phyloP scores from a whole-genome alignment of 148 eudicot species.

The Vaccinium myrtillus region DNA sequence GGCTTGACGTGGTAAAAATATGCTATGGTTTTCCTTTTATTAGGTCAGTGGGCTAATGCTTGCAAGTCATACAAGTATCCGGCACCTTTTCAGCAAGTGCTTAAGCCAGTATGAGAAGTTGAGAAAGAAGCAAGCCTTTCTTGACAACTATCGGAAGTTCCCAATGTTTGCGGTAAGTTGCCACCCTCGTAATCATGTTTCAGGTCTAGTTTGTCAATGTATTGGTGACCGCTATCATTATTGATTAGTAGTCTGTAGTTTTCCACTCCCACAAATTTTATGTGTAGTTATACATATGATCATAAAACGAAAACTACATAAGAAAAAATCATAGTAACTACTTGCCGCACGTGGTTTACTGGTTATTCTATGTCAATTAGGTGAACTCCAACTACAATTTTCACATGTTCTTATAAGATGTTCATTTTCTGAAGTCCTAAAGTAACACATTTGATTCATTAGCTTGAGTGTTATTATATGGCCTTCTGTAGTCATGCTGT shows the following conservation, averaged over 20 bases:
- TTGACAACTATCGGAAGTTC: conserved; percentile 90
- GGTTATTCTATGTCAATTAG: neutral
- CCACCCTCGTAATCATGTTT: neutral
- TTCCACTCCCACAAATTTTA: neutral
- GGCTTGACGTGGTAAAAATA: neutral
- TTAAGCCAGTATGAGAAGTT: conserved; percentile 88
- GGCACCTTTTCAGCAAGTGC: conserved; percentile 87
- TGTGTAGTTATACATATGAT: neutral
- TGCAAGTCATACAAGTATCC: conserved; percentile 95
- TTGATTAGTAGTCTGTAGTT: neutral
- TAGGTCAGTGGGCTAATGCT: conserved; percentile 98
- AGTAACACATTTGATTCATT: neutral
- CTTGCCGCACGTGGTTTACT: neutral
- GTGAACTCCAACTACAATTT: neutral
- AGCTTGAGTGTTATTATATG: neutral
- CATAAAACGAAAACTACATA: neutral
- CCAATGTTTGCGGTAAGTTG: conserved; percentile 93
- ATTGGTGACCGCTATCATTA: neutral
- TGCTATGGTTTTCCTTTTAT: conserved; percentile 16
- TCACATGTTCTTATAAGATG: neutral
- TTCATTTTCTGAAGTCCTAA: neutral
- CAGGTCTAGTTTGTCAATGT: neutral
- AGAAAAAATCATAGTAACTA: neutral
- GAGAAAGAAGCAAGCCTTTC: conserved; percentile 97
- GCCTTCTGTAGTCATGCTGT: neutral